phyloP scores from a whole-genome alignment of 75 land plant species.

The Chamaecyparis obtusa region DNA sequence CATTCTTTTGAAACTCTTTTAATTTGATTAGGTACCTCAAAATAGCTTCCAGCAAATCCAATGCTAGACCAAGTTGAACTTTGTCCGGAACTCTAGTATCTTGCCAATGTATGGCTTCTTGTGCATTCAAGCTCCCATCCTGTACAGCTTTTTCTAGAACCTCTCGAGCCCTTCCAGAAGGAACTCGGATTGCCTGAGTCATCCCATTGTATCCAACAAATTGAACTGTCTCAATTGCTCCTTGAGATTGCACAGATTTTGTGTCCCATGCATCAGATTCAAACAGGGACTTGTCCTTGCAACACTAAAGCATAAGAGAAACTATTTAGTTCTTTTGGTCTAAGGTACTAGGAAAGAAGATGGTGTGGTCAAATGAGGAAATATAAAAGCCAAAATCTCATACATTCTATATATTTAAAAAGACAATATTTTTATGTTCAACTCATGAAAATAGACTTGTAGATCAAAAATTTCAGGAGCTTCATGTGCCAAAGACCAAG shows the following conservation, averaged over 20 bases:
- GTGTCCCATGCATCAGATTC: conserved; percentile 50
- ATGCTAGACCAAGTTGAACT: conserved; percentile 46
- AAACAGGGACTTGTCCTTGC: conserved; percentile 30
- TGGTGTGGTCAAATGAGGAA: neutral
- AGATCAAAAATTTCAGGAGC: neutral
- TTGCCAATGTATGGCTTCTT: conserved; percentile 50
- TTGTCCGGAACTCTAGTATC: conserved; percentile 42
- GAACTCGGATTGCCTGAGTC: conserved; percentile 32
- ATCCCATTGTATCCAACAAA: conserved; percentile 32
- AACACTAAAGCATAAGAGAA: conserved; percentile 29
- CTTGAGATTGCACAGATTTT: conserved; percentile 18
- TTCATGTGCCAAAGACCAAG: neutral
- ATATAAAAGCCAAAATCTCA: neutral
- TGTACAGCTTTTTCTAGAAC: conserved; percentile 38
- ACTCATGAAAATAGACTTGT: neutral
- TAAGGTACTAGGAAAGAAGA: neutral
- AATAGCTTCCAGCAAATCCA: conserved; percentile 48
- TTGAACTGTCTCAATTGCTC: conserved; percentile 40
- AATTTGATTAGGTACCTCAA: conserved; percentile 32
- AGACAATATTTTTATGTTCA: neutral
- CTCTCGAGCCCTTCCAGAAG: conserved; percentile 50
- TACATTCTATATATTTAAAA: neutral
- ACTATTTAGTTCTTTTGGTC: neutral
- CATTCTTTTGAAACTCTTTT: neutral
- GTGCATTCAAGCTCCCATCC: conserved; percentile 59